Percentiles rank a stretch among this genome's conserved stretches.
phyloP scores from a whole-genome alignment of 1,139 yeast species.

The Spathaspora sp. region DNA sequence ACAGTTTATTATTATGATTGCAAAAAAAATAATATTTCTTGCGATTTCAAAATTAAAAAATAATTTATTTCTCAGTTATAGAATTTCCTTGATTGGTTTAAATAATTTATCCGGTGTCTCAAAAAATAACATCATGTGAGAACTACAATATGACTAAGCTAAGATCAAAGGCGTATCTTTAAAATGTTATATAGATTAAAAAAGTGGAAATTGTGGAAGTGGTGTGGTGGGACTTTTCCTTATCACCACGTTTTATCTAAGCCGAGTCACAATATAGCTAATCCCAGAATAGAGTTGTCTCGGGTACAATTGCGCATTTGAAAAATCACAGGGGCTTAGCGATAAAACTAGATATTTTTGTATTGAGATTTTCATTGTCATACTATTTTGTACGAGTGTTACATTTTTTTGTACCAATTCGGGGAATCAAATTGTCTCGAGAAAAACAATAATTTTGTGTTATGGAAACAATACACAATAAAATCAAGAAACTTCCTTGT shows the following conservation, averaged over 20 bases:
- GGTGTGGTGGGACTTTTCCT: too few species aligned
- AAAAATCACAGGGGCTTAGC: background rate
- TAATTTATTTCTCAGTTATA: background rate
- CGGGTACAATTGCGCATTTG: background rate
- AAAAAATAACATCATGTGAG: background rate
- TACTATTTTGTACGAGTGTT: background rate
- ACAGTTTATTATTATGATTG: background rate
- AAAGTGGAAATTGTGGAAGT: background rate
- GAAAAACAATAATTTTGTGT: background rate
- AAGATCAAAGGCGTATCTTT: too few species aligned
- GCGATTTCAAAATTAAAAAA: background rate
- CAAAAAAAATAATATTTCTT: background rate
- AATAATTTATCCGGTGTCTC: background rate
- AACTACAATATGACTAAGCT: too few species aligned
- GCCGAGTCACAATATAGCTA: too few species aligned
- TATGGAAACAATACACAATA: background rate
- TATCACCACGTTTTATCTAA: too few species aligned
- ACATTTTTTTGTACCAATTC: background rate
- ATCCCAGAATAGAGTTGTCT: background rate
- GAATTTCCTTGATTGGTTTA: background rate
- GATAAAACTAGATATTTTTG: background rate
- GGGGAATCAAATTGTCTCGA: background rate
- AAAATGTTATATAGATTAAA: background rate
- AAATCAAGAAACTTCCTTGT: background rate
- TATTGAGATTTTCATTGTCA: background rate